Percentiles rank a stretch among this genome's conserved stretches.
phyloP scores from a whole-genome alignment of 805 yeast species.

The Ogataea siamensis region DNA sequence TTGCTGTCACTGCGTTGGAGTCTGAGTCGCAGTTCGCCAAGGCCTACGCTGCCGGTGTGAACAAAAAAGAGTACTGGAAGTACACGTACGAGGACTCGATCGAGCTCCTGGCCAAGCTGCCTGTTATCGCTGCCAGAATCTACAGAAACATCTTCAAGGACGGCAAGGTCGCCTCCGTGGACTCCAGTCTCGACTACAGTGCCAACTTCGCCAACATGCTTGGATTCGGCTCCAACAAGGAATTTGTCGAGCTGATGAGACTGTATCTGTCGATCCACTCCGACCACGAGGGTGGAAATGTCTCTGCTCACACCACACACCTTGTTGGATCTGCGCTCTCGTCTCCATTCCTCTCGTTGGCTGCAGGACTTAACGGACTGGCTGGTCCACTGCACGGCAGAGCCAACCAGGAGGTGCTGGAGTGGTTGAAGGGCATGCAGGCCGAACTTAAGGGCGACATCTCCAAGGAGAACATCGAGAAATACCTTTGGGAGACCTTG shows the following conservation, averaged over 20 bases:
- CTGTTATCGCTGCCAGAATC: constrained; percentile 77
- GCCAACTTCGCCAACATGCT: constrained; percentile 58
- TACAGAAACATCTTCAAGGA: constrained; percentile 84
- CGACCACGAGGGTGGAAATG: constrained; percentile 91
- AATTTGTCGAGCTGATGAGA: constrained; percentile 77
- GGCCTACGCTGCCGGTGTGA: constrained; percentile 81
- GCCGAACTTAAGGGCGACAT: constrained; percentile 68
- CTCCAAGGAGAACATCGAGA: constrained; percentile 66
- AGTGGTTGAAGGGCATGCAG: constrained; percentile 70
- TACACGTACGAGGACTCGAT: constrained; percentile 79
- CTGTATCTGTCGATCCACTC: constrained; percentile 79
- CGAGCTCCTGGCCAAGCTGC: constrained; percentile 78
- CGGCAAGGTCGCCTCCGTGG: constrained; percentile 58
- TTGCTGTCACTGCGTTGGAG: constrained; percentile 79
- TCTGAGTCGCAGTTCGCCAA: constrained; percentile 80
- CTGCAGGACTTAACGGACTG: constrained; percentile 82
- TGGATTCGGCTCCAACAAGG: constrained; percentile 59
- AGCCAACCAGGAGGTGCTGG: constrained; percentile 84
- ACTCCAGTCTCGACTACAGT: constrained; percentile 61
- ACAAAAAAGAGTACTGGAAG: constrained; percentile 82
- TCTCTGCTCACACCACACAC: constrained; percentile 84
- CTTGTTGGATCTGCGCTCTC: constrained; percentile 81
- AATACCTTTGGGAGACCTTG: constrained; percentile 74
- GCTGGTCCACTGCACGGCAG: constrained; percentile 89
- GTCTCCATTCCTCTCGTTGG: constrained; percentile 72